Percentiles rank a stretch among this genome's conserved stretches.
Evolutionary conservation across 106 monocot genomes (phyloP).

Genomic region (Triglochin maritima): DNA sequence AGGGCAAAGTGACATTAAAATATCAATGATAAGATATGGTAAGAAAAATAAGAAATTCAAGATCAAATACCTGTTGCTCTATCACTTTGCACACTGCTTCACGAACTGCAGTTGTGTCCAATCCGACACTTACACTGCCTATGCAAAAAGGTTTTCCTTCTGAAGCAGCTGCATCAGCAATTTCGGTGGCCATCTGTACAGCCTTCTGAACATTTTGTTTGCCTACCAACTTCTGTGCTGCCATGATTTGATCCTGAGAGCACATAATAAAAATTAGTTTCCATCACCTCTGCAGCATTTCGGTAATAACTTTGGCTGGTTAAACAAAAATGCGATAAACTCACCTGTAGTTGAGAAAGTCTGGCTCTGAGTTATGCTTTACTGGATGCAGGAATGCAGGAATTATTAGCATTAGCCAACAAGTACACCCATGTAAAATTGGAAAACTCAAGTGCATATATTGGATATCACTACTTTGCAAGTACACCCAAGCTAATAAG

Average conservation of each 20-base stretch:
- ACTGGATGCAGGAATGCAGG: constrained; percentile 60
- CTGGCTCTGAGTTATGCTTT: constrained; percentile 69
- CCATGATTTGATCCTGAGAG: constrained; percentile 58
- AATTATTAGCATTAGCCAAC: too few relatives aligned
- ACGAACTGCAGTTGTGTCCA: constrained; percentile 73
- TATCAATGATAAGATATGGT: neutral
- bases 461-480: too few relatives aligned
- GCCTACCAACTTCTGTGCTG: constrained; percentile 55
- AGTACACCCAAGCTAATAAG: too few relatives aligned
- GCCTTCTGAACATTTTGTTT: constrained; percentile 85
- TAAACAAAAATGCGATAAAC: neutral
- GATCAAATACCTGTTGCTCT: constrained; percentile 50
- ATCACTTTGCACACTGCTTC: constrained; percentile 82
- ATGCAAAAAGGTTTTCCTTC: constrained; percentile 79
- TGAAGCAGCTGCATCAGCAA: constrained; percentile 58
- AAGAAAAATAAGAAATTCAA: neutral
- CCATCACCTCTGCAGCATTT: too few relatives aligned
- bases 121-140: constrained; percentile 54
- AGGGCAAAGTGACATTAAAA: too few relatives aligned
- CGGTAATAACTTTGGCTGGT: neutral
- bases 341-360: constrained; percentile 64
- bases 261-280: neutral
- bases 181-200: constrained; percentile 34
- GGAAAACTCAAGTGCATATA: too few relatives aligned
- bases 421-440: too few relatives aligned